A percentile compares a stretch with the other conserved stretches of the same genome.
phyloP scores from a whole-genome alignment of 1,284 basidiomycete genomes.

The Microbotryum scabiosae region DNA sequence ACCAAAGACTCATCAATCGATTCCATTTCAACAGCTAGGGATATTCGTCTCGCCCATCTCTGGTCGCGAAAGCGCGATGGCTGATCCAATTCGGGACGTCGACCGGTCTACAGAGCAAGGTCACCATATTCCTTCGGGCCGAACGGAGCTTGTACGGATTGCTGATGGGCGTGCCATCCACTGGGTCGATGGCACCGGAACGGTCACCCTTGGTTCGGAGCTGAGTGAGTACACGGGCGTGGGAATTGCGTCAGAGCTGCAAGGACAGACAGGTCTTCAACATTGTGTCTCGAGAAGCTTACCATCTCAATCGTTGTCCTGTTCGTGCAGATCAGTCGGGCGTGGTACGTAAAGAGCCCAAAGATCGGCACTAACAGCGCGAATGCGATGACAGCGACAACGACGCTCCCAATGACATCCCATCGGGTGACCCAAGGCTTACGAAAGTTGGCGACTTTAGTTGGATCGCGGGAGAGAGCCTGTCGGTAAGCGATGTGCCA shows the following conservation, averaged over 20 bases:
- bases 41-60: no score
- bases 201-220: conserved; percentile 17
- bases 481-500: conserved; percentile 52
- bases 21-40: no score
- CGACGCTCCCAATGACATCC: conserved; percentile 60
- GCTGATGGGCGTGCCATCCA: conserved; percentile 5
- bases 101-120: conserved; percentile 2
- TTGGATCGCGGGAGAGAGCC: conserved; percentile 3
- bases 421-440: conserved; percentile 44
- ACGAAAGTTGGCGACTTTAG: neutral
- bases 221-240: neutral
- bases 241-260: neutral
- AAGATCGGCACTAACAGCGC: conserved; percentile 68
- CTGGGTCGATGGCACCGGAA: conserved; percentile 14
- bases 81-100: conserved; percentile 4
- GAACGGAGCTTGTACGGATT: conserved; percentile 6
- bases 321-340: conserved; percentile 69
- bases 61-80: no score
- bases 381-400: conserved; percentile 65
- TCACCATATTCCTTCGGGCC: neutral
- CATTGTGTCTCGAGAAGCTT: conserved; percentile 32
- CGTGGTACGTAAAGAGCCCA: conserved; percentile 71
- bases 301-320: conserved; percentile 90
- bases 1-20: no score
- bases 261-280: neutral